Conservation (phyloP, 345 rosid genomes). For the Pelargonium nanum region DNA sequence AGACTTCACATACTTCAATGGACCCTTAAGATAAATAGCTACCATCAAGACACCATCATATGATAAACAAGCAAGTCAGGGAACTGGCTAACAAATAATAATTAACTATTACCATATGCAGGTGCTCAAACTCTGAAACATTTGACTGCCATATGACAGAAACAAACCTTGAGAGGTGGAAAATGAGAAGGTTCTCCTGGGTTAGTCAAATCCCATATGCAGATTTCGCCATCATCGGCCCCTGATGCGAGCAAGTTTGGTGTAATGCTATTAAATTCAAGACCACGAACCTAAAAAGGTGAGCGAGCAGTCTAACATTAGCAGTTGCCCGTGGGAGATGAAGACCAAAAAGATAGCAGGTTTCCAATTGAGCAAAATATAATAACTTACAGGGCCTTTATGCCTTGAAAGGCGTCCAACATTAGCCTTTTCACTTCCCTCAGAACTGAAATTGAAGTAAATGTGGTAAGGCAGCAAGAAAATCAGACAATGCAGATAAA, state of each 20-base stretch:
- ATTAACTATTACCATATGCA: neutral
- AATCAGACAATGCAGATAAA: too few relatives aligned
- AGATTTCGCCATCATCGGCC: conserved; percentile 93
- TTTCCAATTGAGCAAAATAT: conserved; percentile 7
- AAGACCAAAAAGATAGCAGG: neutral
- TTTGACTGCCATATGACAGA: neutral
- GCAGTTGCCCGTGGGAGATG: conserved; percentile 1
- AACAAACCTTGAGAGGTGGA: conserved; percentile 68
- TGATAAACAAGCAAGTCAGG: neutral
- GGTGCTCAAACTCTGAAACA: too few relatives aligned
- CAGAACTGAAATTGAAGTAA: conserved; percentile 37
- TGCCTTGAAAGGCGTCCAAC: conserved; percentile 75
- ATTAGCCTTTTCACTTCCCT: conserved; percentile 44
- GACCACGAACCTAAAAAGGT: conserved; percentile 83
- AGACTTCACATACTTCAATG: neutral
- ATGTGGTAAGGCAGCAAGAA: neutral
- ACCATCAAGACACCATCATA: neutral
- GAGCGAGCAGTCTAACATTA: conserved; percentile 5
- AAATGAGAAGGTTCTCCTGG: conserved; percentile 79
- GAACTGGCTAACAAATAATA: neutral
- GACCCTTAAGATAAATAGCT: neutral
- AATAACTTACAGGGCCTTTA: conserved; percentile 82
- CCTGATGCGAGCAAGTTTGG: conserved; percentile 94
- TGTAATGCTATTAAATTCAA: conserved; percentile 67
- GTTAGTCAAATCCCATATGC: conserved; percentile 82